phyloP scores from a whole-genome alignment of 306 rosid species.

The Purshia tridentata region DNA sequence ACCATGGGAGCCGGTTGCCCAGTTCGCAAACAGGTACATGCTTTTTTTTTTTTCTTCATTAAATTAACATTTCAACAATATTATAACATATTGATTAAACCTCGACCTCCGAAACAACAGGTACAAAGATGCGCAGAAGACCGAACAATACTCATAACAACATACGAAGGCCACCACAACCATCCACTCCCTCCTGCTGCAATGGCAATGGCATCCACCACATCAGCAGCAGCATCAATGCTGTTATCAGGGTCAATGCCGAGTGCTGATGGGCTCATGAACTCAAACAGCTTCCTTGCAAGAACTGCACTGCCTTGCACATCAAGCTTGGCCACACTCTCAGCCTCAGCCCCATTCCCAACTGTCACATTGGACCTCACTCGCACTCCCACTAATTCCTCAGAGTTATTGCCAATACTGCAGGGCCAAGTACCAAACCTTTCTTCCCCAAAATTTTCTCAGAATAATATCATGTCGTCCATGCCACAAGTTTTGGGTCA shows the following conservation, averaged over 20 bases:
- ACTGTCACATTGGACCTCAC: slow-evolving; percentile 73
- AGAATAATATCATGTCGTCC: background rate
- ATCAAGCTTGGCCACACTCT: slow-evolving; percentile 54
- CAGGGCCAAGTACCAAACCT: slow-evolving; percentile 1
- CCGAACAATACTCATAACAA: slow-evolving; percentile 52
- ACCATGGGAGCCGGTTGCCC: slow-evolving; percentile 65
- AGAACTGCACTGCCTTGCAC: slow-evolving; percentile 33
- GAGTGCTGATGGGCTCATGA: slow-evolving; percentile 42
- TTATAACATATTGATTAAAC: background rate
- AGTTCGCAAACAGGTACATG: slow-evolving; percentile 60
- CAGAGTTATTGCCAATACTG: background rate
- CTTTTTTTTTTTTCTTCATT: background rate
- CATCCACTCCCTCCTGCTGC: slow-evolving; percentile 84
- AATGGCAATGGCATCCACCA: slow-evolving; percentile 62
- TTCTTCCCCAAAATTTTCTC: slow-evolving; percentile 6
- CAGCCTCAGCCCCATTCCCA: slow-evolving; percentile 79
- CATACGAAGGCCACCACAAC: slow-evolving; percentile 78
- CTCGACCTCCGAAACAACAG: slow-evolving; percentile 20
- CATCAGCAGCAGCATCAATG: slow-evolving; percentile 73
- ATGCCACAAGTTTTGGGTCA: slow-evolving; percentile 29
- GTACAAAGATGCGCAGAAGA: slow-evolving; percentile 81
- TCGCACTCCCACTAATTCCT: slow-evolving; percentile 14
- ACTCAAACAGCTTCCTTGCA: slow-evolving; percentile 32
- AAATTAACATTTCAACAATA: background rate
- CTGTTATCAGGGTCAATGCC: slow-evolving; percentile 68